A percentile compares a stretch with the other conserved stretches of the same genome.
Evolutionary conservation across 208 protist species (phyloP).

Genomic region (Porcisia hertigi): DNA sequence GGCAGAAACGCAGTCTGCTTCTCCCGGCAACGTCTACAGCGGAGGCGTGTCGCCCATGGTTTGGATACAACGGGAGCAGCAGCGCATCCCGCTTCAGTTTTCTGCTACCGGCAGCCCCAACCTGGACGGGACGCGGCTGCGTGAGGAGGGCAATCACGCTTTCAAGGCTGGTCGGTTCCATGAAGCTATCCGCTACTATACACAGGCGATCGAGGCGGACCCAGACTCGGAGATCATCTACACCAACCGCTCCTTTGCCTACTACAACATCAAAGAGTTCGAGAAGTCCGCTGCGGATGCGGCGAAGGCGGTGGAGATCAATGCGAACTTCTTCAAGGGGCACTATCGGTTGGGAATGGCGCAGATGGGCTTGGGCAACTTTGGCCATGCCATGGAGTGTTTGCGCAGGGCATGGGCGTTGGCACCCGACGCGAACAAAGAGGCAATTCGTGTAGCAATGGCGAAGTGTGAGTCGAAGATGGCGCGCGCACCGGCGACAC

Average conservation of each 20-base stretch:
- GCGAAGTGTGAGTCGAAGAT: slow-evolving; percentile 73
- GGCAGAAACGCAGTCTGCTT: slow-evolving; percentile 8
- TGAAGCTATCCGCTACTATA: slow-evolving; percentile 68
- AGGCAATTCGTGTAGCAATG: slow-evolving; percentile 36
- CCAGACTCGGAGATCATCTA: slow-evolving; percentile 52
- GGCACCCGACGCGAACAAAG: slow-evolving; percentile 38
- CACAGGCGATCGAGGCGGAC: slow-evolving; percentile 62
- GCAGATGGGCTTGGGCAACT: slow-evolving; percentile 40
- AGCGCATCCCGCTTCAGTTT: slow-evolving; percentile 35
- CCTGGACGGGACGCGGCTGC: slow-evolving; percentile 36
- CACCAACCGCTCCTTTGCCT: slow-evolving; percentile 76
- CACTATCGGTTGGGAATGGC: slow-evolving; percentile 62
- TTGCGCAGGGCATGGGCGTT: slow-evolving; percentile 37
- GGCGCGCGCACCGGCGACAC: slow-evolving; percentile 40
- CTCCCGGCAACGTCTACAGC: slow-evolving; percentile 50
- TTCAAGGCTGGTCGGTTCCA: slow-evolving; percentile 53
- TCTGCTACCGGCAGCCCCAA: slow-evolving; percentile 25
- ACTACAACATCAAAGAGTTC: slow-evolving; percentile 54
- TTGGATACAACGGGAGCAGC: slow-evolving; percentile 76
- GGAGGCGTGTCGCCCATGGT: slow-evolving; percentile 56
- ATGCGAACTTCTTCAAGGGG: slow-evolving; percentile 60
- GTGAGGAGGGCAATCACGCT: slow-evolving; percentile 68
- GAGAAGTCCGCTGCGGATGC: slow-evolving; percentile 45
- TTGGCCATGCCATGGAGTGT: slow-evolving; percentile 37
- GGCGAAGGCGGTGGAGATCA: slow-evolving; percentile 39